Conservation (phyloP, 352 stramenopile genomes). For the Albugo candida region DNA sequence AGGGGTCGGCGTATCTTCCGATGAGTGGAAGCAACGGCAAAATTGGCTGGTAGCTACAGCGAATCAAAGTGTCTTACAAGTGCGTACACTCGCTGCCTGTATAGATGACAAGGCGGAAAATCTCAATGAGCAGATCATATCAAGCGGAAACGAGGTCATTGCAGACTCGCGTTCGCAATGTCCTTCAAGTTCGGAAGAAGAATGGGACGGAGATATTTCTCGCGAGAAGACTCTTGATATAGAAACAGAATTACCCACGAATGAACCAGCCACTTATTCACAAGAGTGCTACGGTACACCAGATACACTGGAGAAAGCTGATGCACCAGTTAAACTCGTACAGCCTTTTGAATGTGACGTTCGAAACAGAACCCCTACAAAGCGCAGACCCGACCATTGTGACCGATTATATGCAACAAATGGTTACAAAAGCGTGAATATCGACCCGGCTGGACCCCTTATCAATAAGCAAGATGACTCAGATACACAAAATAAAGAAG, state of each 20-base stretch:
- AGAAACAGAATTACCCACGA: conserved; percentile 1
- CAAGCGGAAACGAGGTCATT: conserved; percentile 17
- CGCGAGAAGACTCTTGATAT: conserved; percentile 3
- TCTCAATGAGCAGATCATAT: conserved; percentile 18
- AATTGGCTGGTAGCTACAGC: conserved; percentile 60
- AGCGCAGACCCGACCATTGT: no score
- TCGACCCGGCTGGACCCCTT: no score
- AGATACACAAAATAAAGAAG: no score
- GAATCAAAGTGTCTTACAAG: conserved; percentile 49
- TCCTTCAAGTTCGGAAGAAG: conserved; percentile 7
- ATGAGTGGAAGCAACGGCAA: conserved; percentile 8
- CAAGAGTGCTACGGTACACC: no score
- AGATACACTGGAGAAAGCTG: no score
- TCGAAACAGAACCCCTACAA: no score
- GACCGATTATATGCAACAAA: no score
- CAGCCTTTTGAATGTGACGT: no score
- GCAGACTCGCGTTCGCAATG: conserved; percentile 5
- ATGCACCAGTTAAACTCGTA: no score
- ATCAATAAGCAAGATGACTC: no score
- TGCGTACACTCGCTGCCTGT: conserved; percentile 44
- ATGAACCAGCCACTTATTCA: not conserved
- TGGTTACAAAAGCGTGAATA: no score
- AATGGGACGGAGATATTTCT: conserved; percentile 4
- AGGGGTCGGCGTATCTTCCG: conserved; percentile 12
- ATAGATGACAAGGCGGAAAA: conserved; percentile 33